phyloP scores from a whole-genome alignment of 495 filamentous ascomycete species.

The Xylaria longipes region DNA sequence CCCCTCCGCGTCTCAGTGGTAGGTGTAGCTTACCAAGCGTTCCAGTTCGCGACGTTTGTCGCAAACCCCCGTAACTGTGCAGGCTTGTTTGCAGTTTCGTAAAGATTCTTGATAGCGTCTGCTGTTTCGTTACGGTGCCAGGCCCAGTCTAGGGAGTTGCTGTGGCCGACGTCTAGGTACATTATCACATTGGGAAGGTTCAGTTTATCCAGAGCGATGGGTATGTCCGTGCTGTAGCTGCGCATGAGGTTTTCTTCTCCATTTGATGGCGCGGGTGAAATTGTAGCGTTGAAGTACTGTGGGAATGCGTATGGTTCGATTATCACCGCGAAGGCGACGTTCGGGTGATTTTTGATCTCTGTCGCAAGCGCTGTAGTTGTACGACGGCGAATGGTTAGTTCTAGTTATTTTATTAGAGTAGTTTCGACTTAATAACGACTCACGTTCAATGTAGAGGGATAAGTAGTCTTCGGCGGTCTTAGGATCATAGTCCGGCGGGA shows the following conservation, averaged over 20 bases:
- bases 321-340: slow-evolving; percentile 49
- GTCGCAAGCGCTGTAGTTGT: slow-evolving; percentile 56
- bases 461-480: not conserved
- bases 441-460: not conserved
- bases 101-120: not conserved
- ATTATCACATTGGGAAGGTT: slow-evolving; percentile 69
- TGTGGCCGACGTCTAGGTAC: slow-evolving; percentile 47
- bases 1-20: not conserved
- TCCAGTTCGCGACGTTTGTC: not conserved
- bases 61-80: not conserved
- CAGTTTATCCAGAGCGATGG: slow-evolving; percentile 64
- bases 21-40: not conserved
- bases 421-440: not conserved
- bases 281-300: slow-evolving; percentile 61
- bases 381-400: not conserved
- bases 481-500: not conserved
- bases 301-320: slow-evolving; percentile 68
- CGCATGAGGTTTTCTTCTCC: slow-evolving; percentile 47
- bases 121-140: not conserved
- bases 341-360: slow-evolving; percentile 44
- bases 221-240: slow-evolving; percentile 61
- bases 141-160: slow-evolving; percentile 2
- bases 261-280: slow-evolving; percentile 43
- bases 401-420: not conserved
- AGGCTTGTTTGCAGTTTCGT: not conserved